Percentiles rank a stretch among this genome's conserved stretches.
These are phyloP conservation scores for Aspergillus sp. DNA, from an alignment of 2,329 filamentous ascomycete species.

Conservation along the genomic window DNA sequence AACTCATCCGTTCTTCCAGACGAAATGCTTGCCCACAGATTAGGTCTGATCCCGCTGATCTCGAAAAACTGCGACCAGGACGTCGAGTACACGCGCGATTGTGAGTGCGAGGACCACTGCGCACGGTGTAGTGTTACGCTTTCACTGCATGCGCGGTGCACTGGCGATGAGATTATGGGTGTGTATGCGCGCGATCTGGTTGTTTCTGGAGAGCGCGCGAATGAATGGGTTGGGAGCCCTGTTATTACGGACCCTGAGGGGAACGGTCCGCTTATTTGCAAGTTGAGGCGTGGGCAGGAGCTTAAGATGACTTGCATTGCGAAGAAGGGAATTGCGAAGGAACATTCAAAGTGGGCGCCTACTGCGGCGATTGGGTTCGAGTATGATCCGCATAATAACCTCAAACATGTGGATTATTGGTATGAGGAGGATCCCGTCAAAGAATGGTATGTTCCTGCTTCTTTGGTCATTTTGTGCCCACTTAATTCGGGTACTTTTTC, in stretches of 20 bases:
- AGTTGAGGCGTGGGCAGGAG: constrained; percentile 86
- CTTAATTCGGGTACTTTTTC: neutral
- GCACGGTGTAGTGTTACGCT: constrained; percentile 86
- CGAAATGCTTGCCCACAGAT: constrained; percentile 90
- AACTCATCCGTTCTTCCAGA: constrained; percentile 97
- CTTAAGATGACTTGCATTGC: constrained; percentile 87
- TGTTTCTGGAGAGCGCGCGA: constrained; percentile 67
- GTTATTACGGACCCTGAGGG: constrained; percentile 81
- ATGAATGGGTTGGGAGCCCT: constrained; percentile 74
- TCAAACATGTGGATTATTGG: constrained; percentile 91
- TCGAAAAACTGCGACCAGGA: constrained; percentile 77
- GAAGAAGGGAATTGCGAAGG: constrained; percentile 98
- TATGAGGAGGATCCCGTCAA: constrained; percentile 79
- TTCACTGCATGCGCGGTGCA: constrained; percentile 81
- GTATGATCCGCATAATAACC: constrained; percentile 96
- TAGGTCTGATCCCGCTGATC: constrained; percentile 85
- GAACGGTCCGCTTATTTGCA: constrained; percentile 81
- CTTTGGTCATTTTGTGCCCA: neutral
- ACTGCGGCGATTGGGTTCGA: constrained; percentile 92
- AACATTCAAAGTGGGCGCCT: constrained; percentile 97
- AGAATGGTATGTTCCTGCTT: constrained; percentile 69
- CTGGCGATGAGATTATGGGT: constrained; percentile 82
- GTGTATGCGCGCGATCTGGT: constrained; percentile 90
- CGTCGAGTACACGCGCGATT: constrained; percentile 86
- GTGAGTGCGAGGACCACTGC: constrained; percentile 94